phyloP scores from a whole-genome alignment of 225 moss, liverwort and hornwort genomes.

The Pseudoscleropodium purum region DNA sequence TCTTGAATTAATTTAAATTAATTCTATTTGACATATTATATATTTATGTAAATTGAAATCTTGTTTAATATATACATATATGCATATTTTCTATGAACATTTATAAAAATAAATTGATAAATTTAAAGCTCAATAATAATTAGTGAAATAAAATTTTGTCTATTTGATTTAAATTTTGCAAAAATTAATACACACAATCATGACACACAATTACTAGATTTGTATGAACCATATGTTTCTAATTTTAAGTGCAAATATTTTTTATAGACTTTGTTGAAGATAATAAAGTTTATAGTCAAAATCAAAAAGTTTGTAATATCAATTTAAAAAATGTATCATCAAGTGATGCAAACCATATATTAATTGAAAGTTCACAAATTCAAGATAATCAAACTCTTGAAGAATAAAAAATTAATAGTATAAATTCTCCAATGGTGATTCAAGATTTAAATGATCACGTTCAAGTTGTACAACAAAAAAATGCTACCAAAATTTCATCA shows the following conservation, averaged over 20 bases:
- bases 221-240: background rate
- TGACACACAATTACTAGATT: fast-evolving
- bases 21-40: too few relatives aligned
- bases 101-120: too few relatives aligned
- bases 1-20: too few relatives aligned
- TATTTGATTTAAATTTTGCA: background rate
- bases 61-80: fast-evolving
- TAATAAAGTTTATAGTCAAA: background rate
- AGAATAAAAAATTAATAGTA: background rate
- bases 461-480: background rate
- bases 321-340: background rate
- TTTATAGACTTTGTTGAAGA: background rate
- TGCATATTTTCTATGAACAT: background rate
- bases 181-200: too few relatives aligned
- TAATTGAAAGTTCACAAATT: background rate
- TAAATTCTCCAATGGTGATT: background rate
- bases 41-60: background rate
- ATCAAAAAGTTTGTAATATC: background rate
- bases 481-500: background rate
- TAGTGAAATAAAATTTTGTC: too few relatives aligned
- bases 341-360: background rate
- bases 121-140: too few relatives aligned
- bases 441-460: background rate
- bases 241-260: background rate
- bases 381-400: background rate